A percentile compares a stretch with the other conserved stretches of the same genome.
phyloP scores from a whole-genome alignment of 129 eudicot genomes.

The Rutidosis leptorrhynchoides region DNA sequence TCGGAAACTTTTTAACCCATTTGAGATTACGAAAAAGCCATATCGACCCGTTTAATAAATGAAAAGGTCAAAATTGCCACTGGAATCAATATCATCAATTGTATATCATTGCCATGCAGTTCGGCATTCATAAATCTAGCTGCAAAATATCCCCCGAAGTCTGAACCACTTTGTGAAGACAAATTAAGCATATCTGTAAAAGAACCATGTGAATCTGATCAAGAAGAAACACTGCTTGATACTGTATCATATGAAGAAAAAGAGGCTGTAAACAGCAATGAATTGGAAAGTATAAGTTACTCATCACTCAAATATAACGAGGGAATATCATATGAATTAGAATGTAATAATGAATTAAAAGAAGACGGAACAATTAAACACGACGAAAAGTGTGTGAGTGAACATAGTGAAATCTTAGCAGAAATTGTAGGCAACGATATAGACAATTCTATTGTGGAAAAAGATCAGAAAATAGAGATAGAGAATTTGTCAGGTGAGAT shows the following conservation, averaged over 20 bases:
- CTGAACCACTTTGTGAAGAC: conserved; percentile 40
- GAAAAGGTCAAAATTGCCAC: background rate
- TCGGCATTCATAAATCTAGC: conserved; percentile 93
- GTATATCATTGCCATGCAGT: conserved; percentile 47
- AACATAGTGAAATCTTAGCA: conserved; percentile 52
- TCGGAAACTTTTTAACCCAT: too few species aligned
- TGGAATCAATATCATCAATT: conserved; percentile 14
- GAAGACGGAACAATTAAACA: conserved; percentile 33
- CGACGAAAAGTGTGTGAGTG: conserved; percentile 41
- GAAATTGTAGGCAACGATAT: conserved; percentile 37
- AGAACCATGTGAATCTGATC: conserved; percentile 46
- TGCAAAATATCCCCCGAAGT: conserved; percentile 62
- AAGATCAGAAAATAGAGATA: conserved; percentile 17
- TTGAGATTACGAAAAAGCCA: background rate
- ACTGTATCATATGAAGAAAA: conserved; percentile 36
- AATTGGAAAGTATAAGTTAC: background rate
- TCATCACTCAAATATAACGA: conserved; percentile 7
- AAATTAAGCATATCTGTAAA: conserved; percentile 31
- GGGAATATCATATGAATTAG: background rate
- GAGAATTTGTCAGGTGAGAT: conserved; percentile 29
- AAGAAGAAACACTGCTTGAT: conserved; percentile 38
- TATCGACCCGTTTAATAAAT: background rate
- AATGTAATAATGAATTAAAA: conserved; percentile 15
- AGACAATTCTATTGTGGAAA: conserved; percentile 23
- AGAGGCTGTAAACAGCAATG: conserved; percentile 47